Base-by-base conservation (phyloP, 2,329 filamentous ascomycete genomes). In the Akanthomyces dipterigenus region DNA sequence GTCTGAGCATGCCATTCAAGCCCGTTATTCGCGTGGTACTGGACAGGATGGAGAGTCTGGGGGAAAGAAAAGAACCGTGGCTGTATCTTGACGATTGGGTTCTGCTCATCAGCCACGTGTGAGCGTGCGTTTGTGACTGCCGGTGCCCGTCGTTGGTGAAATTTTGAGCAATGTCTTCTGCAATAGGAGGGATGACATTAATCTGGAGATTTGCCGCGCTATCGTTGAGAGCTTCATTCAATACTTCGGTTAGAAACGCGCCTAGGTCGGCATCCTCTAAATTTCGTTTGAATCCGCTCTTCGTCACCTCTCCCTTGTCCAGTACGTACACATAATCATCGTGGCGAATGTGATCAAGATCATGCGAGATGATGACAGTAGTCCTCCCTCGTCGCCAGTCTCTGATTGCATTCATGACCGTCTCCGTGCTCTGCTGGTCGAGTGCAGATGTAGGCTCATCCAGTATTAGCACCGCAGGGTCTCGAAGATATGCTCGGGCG, bases 281-380 rank as follows among this genome's bases (percentile, higher is more conserved):
- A 2, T 83, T 77, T 48, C 76, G 76, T 26, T 84, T 81, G 63
- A 84, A 82, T 0, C 92, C 93, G 66, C 89, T 78, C 67, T 92
- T 85, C 0, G 88, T 81, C 0, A 96, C 77, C 0, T 70, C 71
- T 0, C 90, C 88, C 12, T 85, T 75, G 36, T 93, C 88, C 70
- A 98, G 77, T 12, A 96, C 82, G 66, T 93, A 96, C 0, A 96
- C 82, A 64, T 88, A 93, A 64, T 98, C 92, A 0, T 86, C 72
- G 0, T 84, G 76, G 5, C 76, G 72, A 11, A 98, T 93, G 65
- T 93, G 89, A 0, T 85, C 82, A 36, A 95, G 82, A 65, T 98
- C 91, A 69, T 98, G 93, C 0, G 95, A 97, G 67, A 98, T 93
- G 65, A 98, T 85, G 56, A 98, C 90, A 0, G 93, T 98, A 0